Base-by-base conservation (phyloP, 139 green algal species). In the Picocystis salinarum region DNA sequence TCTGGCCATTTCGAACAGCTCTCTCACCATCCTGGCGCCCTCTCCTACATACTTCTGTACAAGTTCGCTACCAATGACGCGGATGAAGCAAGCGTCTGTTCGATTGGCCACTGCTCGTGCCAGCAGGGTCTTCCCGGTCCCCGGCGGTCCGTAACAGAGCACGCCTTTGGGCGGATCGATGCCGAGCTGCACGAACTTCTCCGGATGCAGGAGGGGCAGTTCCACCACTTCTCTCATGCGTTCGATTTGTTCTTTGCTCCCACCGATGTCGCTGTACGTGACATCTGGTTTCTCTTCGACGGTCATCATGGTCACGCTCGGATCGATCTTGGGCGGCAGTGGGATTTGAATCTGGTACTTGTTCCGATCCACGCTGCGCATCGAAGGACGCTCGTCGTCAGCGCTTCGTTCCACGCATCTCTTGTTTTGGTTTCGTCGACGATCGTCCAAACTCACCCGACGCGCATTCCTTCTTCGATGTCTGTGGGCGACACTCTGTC, bases 1-100 rank as follows among this genome's bases (percentile, higher is more conserved):
- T 5, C 87, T 66, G 2, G 87, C 87, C 86, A 97, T 95, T 62
- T 90, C 69, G 62, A 93, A 93, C 15, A 91, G 79, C 69, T 91
- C 82, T 26, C 84, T 71, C 45, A 94, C 87, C 80, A 97, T 94
- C 56, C 87, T 69, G 4, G 87, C 86, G 11, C 87, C 86, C 34
- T 97, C 87, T 7, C 87, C 87, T 22, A 97, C 87, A 52, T 97
- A 97, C 66, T 97, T 97, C 61, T 97, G 87, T 46, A 97, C 87
- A 34, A 97, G 73, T 67, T 97, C 87, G 31, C 51, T 76, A 41
- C 87, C 87, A 46, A 97, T 97, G n/a, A 97, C 87, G 18, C 87
- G 72, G 56, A 97, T 97, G 70, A 96, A 97, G 71, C 86, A 96
- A 3, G 87, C 85, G 59, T 95, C 87, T 11, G 87, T 97, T 48